phyloP scores from a whole-genome alignment of 768 basidiomycete species.

The Tubosaeta sp. region DNA sequence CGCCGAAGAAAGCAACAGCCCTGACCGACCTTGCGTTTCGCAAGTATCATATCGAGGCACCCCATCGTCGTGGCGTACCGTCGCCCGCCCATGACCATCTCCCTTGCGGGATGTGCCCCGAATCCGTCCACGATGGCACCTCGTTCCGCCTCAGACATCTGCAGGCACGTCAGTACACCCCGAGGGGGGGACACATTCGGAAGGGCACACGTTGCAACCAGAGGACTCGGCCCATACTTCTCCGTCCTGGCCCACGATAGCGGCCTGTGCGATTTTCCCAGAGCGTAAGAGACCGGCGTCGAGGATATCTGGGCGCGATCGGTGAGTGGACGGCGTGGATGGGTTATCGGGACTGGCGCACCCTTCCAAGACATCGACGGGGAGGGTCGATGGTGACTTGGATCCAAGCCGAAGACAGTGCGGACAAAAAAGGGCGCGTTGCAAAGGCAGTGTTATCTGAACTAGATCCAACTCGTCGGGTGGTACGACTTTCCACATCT shows the following conservation, averaged over 20 bases:
- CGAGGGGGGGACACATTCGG: not conserved
- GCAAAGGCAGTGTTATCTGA: not conserved
- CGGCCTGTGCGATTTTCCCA: conserved; percentile 70
- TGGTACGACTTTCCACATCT: too few relatives aligned
- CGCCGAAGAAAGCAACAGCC: too few relatives aligned
- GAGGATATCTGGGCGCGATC: conserved; percentile 58
- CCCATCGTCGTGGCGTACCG: conserved; percentile 26
- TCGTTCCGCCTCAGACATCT: conserved; percentile 24
- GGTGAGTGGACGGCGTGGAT: not conserved
- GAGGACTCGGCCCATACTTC: conserved; percentile 31
- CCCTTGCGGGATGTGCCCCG: conserved; percentile 14
- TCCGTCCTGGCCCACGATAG: conserved; percentile 35
- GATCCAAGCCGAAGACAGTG: not conserved
- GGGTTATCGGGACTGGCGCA: conserved; percentile 8
- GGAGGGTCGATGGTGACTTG: not conserved
- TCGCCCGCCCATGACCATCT: conserved; percentile 22
- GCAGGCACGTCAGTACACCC: not conserved
- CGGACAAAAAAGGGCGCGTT: not conserved
- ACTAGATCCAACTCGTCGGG: too few relatives aligned
- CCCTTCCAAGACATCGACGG: conserved; percentile 27
- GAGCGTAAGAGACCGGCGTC: conserved; percentile 74
- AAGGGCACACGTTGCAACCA: conserved; percentile 22
- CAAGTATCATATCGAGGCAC: conserved; percentile 23
- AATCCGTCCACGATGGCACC: conserved; percentile 18
- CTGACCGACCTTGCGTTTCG: conserved; percentile 17